Conservation (phyloP, 495 filamentous ascomycete species). For the Choiromyces venosus region DNA sequence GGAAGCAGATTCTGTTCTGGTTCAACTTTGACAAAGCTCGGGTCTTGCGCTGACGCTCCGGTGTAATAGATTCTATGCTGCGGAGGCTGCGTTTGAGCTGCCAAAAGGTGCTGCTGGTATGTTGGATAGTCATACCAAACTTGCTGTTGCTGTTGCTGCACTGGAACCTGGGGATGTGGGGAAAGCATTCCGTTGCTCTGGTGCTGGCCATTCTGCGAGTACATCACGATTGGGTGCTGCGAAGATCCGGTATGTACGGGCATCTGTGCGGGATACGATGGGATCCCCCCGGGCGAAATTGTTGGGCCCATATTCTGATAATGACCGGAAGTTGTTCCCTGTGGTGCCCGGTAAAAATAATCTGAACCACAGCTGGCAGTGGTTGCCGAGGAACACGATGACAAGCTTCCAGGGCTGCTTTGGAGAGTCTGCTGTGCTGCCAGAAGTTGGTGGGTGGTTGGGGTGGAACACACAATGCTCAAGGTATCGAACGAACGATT, state of each 20-base stretch:
- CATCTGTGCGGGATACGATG: constrained; percentile 33
- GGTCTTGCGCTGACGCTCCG: constrained; percentile 23
- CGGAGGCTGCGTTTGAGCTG: constrained; percentile 37
- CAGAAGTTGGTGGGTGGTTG: constrained; percentile 41
- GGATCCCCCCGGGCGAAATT: constrained; percentile 36
- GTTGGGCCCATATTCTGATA: constrained; percentile 17
- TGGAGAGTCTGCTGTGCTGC: constrained; percentile 44
- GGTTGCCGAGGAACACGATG: constrained; percentile 45
- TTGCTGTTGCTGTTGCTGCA: constrained; percentile 32
- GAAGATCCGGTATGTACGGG: constrained; percentile 25
- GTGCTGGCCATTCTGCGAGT: constrained; percentile 12
- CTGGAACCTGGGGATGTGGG: constrained; percentile 29
- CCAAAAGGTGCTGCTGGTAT: constrained; percentile 36
- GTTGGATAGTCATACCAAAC: constrained; percentile 41
- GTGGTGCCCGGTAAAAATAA: constrained; percentile 39
- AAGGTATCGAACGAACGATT: constrained; percentile 48
- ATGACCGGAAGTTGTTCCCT: constrained; percentile 24
- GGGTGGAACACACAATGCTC: constrained; percentile 43
- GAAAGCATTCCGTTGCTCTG: constrained; percentile 33
- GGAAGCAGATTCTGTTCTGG: constrained; percentile 37
- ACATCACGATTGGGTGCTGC: constrained; percentile 36
- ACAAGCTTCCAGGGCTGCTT: constrained; percentile 52
- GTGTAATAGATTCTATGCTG: constrained; percentile 34
- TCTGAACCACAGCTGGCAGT: constrained; percentile 39
- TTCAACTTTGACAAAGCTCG: constrained; percentile 39